Conservation (phyloP, 2,329 filamentous ascomycete species). For the Diplocarpon mali region DNA sequence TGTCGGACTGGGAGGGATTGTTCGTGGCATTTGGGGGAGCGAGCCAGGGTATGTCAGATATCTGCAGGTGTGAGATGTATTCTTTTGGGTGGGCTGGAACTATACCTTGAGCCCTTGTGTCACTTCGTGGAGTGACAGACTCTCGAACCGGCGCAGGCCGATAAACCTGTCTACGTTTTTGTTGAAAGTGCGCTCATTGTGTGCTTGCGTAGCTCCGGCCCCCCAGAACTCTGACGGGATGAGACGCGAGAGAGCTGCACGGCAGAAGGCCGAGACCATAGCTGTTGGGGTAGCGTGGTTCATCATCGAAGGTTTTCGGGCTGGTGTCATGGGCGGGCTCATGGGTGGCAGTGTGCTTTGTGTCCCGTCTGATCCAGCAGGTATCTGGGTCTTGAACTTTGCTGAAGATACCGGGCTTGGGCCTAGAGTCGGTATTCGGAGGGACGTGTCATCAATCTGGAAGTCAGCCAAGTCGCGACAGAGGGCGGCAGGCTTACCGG, state of each 20-base stretch:
- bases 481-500: slow-evolving; percentile 32
- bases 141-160: slow-evolving; percentile 68
- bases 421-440: slow-evolving; percentile 1
- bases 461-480: slow-evolving; percentile 3
- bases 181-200: slow-evolving; percentile 54
- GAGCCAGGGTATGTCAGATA: slow-evolving; percentile 64
- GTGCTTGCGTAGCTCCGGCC: slow-evolving; percentile 34
- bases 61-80: slow-evolving; percentile 34
- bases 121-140: slow-evolving; percentile 66
- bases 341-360: slow-evolving; percentile 4
- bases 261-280: slow-evolving; percentile 78
- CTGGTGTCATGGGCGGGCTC: slow-evolving; percentile 28
- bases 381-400: slow-evolving; percentile 17
- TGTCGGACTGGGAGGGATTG: slow-evolving; percentile 61
- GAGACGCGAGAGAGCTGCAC: slow-evolving; percentile 59
- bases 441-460: slow-evolving; percentile 5
- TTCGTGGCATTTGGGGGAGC: slow-evolving; percentile 37
- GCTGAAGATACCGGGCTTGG: slow-evolving; percentile 17
- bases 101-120: slow-evolving; percentile 63
- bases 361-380: background rate
- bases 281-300: slow-evolving; percentile 56
- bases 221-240: slow-evolving; percentile 73
- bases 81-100: background rate
- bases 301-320: slow-evolving; percentile 34
- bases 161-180: slow-evolving; percentile 69